phyloP scores from a whole-genome alignment of 805 yeast genomes.

The Candida broadrunensis region DNA sequence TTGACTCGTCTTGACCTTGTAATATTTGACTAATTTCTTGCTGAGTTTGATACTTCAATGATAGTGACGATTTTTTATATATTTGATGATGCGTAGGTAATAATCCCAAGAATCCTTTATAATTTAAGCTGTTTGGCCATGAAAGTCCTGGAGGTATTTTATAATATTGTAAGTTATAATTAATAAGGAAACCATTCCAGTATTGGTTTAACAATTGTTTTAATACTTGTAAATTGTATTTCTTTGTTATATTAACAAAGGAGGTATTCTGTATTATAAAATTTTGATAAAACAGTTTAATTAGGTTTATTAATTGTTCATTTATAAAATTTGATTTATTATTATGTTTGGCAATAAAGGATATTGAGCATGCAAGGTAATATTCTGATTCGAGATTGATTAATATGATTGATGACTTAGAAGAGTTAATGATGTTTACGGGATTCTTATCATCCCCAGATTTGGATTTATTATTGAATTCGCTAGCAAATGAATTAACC shows the following conservation, averaged over 20 bases:
- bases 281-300: slow-evolving; percentile 17
- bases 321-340: slow-evolving; percentile 17
- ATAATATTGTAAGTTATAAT: slow-evolving; percentile 20
- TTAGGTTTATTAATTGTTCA: slow-evolving; percentile 22
- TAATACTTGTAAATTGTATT: slow-evolving; percentile 15
- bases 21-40: slow-evolving; percentile 19
- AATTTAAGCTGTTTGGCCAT: slow-evolving; percentile 37
- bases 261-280: slow-evolving; percentile 28
- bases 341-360: slow-evolving; percentile 11
- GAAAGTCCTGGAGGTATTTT: slow-evolving; percentile 18
- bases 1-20: slow-evolving; percentile 1
- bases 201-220: slow-evolving; percentile 15
- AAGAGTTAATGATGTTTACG: slow-evolving; percentile 20
- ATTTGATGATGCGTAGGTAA: slow-evolving; percentile 9
- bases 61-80: slow-evolving; percentile 28
- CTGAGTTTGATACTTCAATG: slow-evolving; percentile 10
- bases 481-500: slow-evolving; percentile 25
- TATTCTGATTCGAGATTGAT: slow-evolving; percentile 21
- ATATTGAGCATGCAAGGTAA: slow-evolving; percentile 24
- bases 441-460: slow-evolving; percentile 2
- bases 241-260: slow-evolving; percentile 12
- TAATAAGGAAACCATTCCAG: slow-evolving; percentile 27
- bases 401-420: slow-evolving; percentile 23
- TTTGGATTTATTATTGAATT: slow-evolving; percentile 13
- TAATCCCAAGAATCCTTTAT: slow-evolving; percentile 34